Conservation (phyloP, 2,329 filamentous ascomycete genomes). For the Colletotrichum noveboracense region DNA sequence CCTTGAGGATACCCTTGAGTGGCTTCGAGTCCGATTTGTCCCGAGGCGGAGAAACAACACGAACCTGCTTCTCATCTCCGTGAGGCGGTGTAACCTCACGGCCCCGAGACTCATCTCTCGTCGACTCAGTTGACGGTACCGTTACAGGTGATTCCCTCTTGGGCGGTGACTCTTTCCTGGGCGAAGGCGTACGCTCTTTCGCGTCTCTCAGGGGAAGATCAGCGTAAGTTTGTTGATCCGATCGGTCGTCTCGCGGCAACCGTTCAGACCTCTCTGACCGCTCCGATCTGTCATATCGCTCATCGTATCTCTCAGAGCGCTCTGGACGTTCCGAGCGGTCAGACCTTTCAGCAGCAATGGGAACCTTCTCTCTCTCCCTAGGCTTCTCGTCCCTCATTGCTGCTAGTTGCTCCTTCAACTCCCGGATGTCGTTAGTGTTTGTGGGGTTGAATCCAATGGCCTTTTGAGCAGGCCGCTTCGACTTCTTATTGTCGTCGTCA, state of each 20-base stretch:
- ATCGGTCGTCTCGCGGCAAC: background rate
- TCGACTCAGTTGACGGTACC: conserved; percentile 14
- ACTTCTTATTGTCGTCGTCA: conserved; percentile 43
- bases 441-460: conserved; percentile 57
- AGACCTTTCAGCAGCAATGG: conserved; percentile 14
- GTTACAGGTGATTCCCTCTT: conserved; percentile 14
- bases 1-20: conserved; percentile 85
- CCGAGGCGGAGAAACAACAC: conserved; percentile 74
- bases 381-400: conserved; percentile 37
- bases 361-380: background rate
- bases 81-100: conserved; percentile 41
- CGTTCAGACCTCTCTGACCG: background rate
- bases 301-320: background rate
- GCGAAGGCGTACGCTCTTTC: conserved; percentile 16
- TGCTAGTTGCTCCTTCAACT: conserved; percentile 56
- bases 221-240: conserved; percentile 13
- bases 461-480: conserved; percentile 41
- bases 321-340: conserved; percentile 3
- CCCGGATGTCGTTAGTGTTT: conserved; percentile 53
- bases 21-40: conserved; percentile 69
- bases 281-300: conserved; percentile 4
- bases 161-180: conserved; percentile 12
- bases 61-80: conserved; percentile 54
- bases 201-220: conserved; percentile 3
- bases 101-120: conserved; percentile 42